Evolutionary conservation across 2,329 filamentous ascomycete genomes (phyloP).

Genomic region (Colletotrichum sp.): DNA sequence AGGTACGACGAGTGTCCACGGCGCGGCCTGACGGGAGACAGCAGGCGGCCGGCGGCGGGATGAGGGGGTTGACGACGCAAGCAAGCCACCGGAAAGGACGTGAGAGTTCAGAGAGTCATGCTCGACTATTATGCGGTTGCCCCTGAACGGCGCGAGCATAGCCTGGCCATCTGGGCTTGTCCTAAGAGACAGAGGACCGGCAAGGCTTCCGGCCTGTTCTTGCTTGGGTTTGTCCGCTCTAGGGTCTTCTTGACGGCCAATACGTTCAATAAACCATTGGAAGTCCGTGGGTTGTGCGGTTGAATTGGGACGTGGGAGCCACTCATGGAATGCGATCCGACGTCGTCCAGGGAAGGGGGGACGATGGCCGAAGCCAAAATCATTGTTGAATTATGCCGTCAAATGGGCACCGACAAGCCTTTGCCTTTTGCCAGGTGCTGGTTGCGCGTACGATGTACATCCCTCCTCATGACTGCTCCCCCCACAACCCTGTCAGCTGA

Average conservation of each 20-base stretch:
- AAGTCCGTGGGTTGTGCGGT: background rate
- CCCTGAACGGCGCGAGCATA: conserved; percentile 5
- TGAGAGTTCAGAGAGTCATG: background rate
- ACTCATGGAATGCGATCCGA: conserved; percentile 2
- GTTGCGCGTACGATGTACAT: conserved; percentile 6
- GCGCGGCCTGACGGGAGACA: background rate
- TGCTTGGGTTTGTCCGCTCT: background rate
- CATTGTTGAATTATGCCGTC: conserved; percentile 9
- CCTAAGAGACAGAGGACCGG: background rate
- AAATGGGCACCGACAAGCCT: background rate
- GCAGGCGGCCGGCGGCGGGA: background rate
- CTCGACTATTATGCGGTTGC: background rate
- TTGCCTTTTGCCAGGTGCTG: background rate
- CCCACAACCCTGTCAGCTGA: conserved; percentile 10
- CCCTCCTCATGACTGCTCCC: background rate
- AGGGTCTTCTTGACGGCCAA: background rate
- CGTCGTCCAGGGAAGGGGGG: background rate
- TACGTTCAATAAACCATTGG: background rate
- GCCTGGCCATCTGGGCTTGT: background rate
- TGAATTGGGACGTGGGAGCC: background rate
- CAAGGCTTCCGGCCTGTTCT: background rate
- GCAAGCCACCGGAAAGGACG: background rate
- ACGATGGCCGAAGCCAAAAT: background rate
- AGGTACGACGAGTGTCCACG: background rate
- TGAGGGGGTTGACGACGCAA: background rate